Conservation (phyloP, 352 stramenopile species). For the Pythium coloratum region DNA sequence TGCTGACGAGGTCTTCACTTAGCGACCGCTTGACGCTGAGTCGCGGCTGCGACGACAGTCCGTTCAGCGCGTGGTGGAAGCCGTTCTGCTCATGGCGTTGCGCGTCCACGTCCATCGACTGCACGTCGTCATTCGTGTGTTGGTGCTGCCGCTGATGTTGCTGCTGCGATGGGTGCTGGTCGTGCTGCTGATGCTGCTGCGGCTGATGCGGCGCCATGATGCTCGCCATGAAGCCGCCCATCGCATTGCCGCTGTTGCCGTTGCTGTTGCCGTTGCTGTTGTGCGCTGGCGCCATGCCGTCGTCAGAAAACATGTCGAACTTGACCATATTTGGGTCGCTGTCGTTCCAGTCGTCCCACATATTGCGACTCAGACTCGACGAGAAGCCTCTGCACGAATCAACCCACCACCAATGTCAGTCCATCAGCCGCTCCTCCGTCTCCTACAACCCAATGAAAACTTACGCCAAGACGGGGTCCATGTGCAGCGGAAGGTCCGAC, state of each 20-base stretch:
- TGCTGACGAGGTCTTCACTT: slow-evolving; percentile 78
- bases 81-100: slow-evolving; percentile 8
- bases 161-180: slow-evolving; percentile 18
- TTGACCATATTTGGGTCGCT: slow-evolving; percentile 65
- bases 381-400: slow-evolving; percentile 54
- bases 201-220: not conserved
- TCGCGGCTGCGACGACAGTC: slow-evolving; percentile 29
- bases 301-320: slow-evolving; percentile 63
- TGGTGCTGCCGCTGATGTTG: not conserved
- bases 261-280: slow-evolving; percentile 1
- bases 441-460: slow-evolving; percentile 3
- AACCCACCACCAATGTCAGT: not conserved
- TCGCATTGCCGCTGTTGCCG: not conserved
- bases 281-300: slow-evolving; percentile 6
- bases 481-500: slow-evolving; percentile 48
- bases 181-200: slow-evolving; percentile 20
- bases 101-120: slow-evolving; percentile 21
- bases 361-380: slow-evolving; percentile 79
- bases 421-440: slow-evolving; percentile 2
- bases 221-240: not conserved
- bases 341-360: slow-evolving; percentile 90
- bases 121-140: not conserved
- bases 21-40: slow-evolving; percentile 53
- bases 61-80: slow-evolving; percentile 19
- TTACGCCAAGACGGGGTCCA: slow-evolving; percentile 77